phyloP scores from a whole-genome alignment of 164 flowering plant species.

The Nymphaea colorata region DNA sequence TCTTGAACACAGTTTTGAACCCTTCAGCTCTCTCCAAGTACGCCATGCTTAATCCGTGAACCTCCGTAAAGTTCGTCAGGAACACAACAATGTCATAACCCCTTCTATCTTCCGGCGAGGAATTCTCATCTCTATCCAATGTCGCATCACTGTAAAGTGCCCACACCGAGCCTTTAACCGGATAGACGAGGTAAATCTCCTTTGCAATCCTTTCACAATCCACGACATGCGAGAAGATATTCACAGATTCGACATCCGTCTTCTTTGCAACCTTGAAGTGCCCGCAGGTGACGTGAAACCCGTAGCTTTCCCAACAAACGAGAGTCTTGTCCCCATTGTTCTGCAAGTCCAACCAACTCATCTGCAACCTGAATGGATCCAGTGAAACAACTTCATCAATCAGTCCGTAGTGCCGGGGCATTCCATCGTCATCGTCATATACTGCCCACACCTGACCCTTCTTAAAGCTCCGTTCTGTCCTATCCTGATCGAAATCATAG shows the following conservation, averaged over 20 bases:
- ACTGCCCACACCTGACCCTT: slow-evolving; percentile 85
- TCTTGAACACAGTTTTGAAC: slow-evolving; percentile 61
- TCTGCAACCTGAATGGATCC: slow-evolving; percentile 58
- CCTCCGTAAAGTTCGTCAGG: slow-evolving; percentile 66
- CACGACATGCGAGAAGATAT: slow-evolving; percentile 68
- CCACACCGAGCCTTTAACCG: slow-evolving; percentile 90
- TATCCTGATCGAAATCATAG: slow-evolving; percentile 80
- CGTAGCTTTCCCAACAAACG: slow-evolving; percentile 31
- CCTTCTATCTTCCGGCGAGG: slow-evolving; percentile 10
- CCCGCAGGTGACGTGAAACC: slow-evolving; percentile 55
- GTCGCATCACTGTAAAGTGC: slow-evolving; percentile 42
- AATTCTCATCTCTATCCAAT: slow-evolving; percentile 15
- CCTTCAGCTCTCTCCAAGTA: slow-evolving; percentile 82
- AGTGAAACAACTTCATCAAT: slow-evolving; percentile 55
- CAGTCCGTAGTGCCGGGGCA: slow-evolving; percentile 86
- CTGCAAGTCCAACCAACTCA: slow-evolving; percentile 70
- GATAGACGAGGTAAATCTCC: slow-evolving; percentile 69
- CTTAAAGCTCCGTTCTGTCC: slow-evolving; percentile 60
- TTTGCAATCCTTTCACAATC: slow-evolving; percentile 71
- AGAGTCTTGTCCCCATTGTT: slow-evolving; percentile 30
- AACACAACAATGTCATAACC: slow-evolving; percentile 53
- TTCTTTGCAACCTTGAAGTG: slow-evolving; percentile 47
- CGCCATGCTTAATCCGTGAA: slow-evolving; percentile 78
- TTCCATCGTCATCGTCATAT: slow-evolving; percentile 77
- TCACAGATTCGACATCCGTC: slow-evolving; percentile 32